phyloP scores from a whole-genome alignment of 2,329 filamentous ascomycete species.

The Teratosphaeria nubilosa region DNA sequence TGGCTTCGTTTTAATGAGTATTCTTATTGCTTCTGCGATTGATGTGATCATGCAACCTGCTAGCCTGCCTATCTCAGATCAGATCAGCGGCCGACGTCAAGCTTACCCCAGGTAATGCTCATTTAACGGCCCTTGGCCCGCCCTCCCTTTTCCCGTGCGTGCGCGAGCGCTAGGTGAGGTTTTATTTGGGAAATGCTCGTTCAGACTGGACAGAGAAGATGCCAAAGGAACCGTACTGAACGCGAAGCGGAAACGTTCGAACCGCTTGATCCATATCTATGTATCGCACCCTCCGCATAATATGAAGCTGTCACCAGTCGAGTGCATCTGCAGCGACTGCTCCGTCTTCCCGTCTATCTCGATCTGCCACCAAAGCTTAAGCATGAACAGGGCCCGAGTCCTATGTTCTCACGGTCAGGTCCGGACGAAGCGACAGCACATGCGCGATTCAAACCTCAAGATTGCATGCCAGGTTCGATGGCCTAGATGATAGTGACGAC shows the following conservation, averaged over 20 bases:
- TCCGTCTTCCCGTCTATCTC: neutral
- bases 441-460: too few relatives aligned
- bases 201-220: neutral
- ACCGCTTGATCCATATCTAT: neutral
- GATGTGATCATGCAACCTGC: neutral
- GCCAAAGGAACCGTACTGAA: neutral
- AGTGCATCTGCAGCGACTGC: neutral
- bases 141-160: neutral
- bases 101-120: neutral
- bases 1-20: neutral
- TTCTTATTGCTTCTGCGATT: neutral
- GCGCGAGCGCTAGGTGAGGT: neutral
- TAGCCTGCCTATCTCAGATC: neutral
- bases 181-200: neutral
- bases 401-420: too few relatives aligned
- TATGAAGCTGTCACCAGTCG: too few relatives aligned
- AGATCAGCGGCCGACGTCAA: neutral
- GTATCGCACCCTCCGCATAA: neutral
- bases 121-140: neutral
- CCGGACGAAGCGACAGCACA: too few relatives aligned
- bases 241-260: neutral
- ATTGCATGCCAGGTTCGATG: too few relatives aligned
- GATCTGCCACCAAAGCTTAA: neutral
- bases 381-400: neutral
- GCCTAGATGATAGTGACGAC: neutral